Percentiles rank a stretch among this genome's conserved stretches.
phyloP scores from a whole-genome alignment of 768 basidiomycete genomes.

The Artomyces pyxidatus region DNA sequence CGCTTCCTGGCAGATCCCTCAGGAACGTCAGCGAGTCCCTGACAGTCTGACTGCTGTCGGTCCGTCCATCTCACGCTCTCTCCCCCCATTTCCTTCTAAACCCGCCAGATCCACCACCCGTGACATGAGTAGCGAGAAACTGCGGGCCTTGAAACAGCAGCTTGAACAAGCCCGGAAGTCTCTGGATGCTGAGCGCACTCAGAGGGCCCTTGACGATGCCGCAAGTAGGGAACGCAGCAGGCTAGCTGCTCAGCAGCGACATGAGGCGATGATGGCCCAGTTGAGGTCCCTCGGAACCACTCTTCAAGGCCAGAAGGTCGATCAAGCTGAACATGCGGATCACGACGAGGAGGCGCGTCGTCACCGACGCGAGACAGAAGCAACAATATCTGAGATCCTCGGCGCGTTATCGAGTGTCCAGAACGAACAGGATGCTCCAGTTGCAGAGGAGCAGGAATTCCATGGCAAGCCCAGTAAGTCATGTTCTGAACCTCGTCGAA shows the following conservation, averaged over 20 bases:
- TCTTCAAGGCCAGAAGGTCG: not conserved
- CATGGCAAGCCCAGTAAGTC: too few relatives aligned
- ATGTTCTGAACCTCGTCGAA: too few relatives aligned
- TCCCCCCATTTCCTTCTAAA: too few relatives aligned
- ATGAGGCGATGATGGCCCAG: conserved; percentile 10
- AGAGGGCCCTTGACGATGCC: not conserved
- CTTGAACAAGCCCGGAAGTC: conserved; percentile 7
- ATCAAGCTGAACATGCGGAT: conserved; percentile 2
- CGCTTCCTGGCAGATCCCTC: too few relatives aligned
- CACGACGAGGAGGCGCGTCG: conserved; percentile 2
- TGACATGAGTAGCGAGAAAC: conserved; percentile 3
- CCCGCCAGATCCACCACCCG: too few relatives aligned
- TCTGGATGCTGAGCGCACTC: conserved; percentile 3
- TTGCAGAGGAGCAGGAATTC: too few relatives aligned
- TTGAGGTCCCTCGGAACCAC: conserved; percentile 4
- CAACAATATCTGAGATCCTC: not conserved
- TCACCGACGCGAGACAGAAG: not conserved
- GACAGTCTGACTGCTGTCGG: too few relatives aligned
- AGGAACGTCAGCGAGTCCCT: too few relatives aligned
- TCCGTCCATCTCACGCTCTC: too few relatives aligned
- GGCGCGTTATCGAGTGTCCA: not conserved
- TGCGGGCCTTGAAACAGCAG: conserved; percentile 4
- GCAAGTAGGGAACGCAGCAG: not conserved
- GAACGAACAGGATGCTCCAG: too few relatives aligned
- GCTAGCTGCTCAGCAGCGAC: conserved; percentile 1